Evolutionary conservation across 805 yeast species (phyloP).

Genomic region (Metschnikowia cubensis): DNA sequence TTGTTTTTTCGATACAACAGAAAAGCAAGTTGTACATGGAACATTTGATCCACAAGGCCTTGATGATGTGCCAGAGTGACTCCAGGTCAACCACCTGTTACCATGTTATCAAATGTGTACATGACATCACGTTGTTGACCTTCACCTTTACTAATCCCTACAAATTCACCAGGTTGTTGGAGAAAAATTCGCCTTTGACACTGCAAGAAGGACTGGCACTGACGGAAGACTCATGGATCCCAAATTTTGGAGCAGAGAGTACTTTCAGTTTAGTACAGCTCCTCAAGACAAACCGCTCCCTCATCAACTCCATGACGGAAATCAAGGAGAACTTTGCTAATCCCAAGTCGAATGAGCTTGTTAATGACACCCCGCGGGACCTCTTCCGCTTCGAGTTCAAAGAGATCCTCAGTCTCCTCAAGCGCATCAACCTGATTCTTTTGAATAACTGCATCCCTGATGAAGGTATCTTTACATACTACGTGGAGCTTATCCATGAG

Average conservation of each 20-base stretch:
- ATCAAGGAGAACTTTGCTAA: background rate
- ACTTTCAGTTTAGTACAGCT: background rate
- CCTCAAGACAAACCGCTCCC: background rate
- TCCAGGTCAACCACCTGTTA: constrained; percentile 9
- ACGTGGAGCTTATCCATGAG: constrained; percentile 23
- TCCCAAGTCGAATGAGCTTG: background rate
- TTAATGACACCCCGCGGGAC: constrained; percentile 12
- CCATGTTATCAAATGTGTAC: constrained; percentile 10
- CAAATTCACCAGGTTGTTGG: constrained; percentile 10
- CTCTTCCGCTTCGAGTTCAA: constrained; percentile 9
- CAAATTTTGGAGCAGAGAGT: background rate
- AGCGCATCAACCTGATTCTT: constrained; percentile 11
- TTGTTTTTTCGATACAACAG: constrained; percentile 10
- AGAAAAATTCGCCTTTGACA: background rate
- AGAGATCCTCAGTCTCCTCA: constrained; percentile 9
- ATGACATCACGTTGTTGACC: constrained; percentile 10
- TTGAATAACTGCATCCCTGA: constrained; percentile 17
- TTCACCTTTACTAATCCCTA: constrained; percentile 15
- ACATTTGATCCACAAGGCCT: constrained; percentile 10
- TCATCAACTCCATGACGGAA: constrained; percentile 2
- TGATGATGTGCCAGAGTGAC: constrained; percentile 8
- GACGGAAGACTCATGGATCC: background rate
- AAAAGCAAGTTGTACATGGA: constrained; percentile 10
- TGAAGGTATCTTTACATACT: constrained; percentile 28
- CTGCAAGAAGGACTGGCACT: background rate